phyloP scores from a whole-genome alignment of 495 filamentous ascomycete genomes.

The Neurospora tetrasperma region DNA sequence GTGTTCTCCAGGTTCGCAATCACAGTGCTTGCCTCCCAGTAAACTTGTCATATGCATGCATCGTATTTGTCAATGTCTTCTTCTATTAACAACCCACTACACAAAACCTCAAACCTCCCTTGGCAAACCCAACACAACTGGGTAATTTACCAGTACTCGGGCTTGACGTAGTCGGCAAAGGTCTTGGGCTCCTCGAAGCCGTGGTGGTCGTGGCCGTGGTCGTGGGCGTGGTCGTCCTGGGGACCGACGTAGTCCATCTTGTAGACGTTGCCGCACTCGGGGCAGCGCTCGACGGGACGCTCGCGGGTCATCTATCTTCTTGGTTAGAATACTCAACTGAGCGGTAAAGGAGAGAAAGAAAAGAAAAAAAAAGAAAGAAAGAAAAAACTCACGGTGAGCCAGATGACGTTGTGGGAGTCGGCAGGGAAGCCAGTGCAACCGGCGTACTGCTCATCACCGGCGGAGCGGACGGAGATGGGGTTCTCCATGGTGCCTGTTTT shows the following conservation, averaged over 20 bases:
- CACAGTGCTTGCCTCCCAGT: no score
- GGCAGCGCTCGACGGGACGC: conserved; percentile 85
- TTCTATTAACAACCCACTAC: conserved; percentile 9
- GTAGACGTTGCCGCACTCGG: conserved; percentile 88
- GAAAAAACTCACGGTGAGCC: conserved; percentile 62
- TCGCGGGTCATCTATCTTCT: conserved; percentile 58
- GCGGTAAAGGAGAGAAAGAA: background rate
- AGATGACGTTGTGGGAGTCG: conserved; percentile 82
- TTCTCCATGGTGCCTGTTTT: conserved; percentile 70
- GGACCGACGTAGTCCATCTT: conserved; percentile 96
- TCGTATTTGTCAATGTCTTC: conserved; percentile 2
- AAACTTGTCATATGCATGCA: background rate
- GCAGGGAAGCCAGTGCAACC: conserved; percentile 92
- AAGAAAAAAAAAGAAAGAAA: no score
- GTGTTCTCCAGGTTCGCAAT: no score
- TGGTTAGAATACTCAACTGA: no score
- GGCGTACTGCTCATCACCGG: conserved; percentile 90
- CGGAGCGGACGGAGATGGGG: conserved; percentile 80
- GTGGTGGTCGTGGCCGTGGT: conserved; percentile 45
- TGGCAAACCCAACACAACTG: background rate
- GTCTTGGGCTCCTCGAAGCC: conserved; percentile 76
- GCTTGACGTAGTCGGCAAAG: conserved; percentile 85
- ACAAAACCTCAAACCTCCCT: background rate
- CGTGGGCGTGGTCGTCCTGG: conserved; percentile 42
- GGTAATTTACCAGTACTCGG: conserved; percentile 65